Base-by-base conservation (phyloP, 1,284 basidiomycete genomes). In the Trametes pubescens region DNA sequence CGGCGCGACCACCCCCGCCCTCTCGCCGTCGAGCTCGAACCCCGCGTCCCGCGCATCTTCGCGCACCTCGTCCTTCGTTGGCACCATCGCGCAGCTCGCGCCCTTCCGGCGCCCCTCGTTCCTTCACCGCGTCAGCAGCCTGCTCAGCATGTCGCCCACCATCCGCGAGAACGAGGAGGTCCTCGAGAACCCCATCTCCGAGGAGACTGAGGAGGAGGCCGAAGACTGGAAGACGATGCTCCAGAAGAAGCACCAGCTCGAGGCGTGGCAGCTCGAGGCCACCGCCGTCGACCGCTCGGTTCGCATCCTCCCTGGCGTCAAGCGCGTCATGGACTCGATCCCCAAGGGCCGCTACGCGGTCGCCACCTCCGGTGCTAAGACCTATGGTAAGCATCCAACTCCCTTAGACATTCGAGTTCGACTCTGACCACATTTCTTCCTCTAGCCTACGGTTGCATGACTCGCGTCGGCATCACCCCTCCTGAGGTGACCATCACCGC, bases 401-500 rank as follows among this genome's bases (percentile, higher is more conserved):
- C 46, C 29, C 35, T 34, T 37, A 10, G 0, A 52, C 64, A 59
- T 65, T 52, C 21, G 21, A 57, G 43, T 46, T 32, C 9, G 52
- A 24, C 43, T 56, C 59, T 63, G 46, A 68, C 53, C 62, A 51
- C 48, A 59, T 51, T 49, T 59, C 57, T 53, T 65, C 37, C 57
- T 60, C 18, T 55, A 87, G 88, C 88, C 22, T 81, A 89, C 69
- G 90, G 89, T 22, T 91, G 89, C 72, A 88, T 92, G 83, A 82
- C 81, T 8, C 86, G 87, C 62, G 90, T 90, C 51, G 90, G 90
- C 18, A 93, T 93, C 75, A 82, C 81, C 1, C 89, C 90, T 11
- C 91, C 91, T 8, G 78, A 81, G 43, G 86, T 93, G 37, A 92
- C 90, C 29, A 90, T 93, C 76, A 93, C 91, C 21, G 91, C 90